These are phyloP conservation scores for Pseudoneurospora amorphoporcata DNA, from an alignment of 495 filamentous ascomycete species.

Conservation along the genomic window DNA sequence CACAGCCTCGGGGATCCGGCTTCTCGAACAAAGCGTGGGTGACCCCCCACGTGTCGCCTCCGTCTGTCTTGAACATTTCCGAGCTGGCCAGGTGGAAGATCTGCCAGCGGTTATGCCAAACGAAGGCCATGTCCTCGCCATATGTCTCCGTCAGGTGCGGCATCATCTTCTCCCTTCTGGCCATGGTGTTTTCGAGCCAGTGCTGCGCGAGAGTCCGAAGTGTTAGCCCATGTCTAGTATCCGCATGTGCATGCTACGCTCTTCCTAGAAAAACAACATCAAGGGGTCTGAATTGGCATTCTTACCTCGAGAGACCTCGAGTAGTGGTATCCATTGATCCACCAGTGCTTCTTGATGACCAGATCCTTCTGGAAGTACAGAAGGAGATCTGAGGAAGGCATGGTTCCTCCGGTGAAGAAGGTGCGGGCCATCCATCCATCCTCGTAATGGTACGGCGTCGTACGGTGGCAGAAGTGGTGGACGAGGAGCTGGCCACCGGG, in stretches of 20 bases:
- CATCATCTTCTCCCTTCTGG: constrained; percentile 45
- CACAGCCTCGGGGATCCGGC: background rate
- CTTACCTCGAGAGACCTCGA: constrained; percentile 54
- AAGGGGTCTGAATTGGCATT: background rate
- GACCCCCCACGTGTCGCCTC: constrained; percentile 54
- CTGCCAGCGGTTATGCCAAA: constrained; percentile 58
- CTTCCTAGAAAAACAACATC: background rate
- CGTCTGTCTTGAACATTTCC: constrained; percentile 51
- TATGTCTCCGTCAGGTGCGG: constrained; percentile 50
- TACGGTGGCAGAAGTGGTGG: constrained; percentile 51
- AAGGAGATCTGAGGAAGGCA: constrained; percentile 55
- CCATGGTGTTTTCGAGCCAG: constrained; percentile 45
- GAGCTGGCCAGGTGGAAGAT: constrained; percentile 60
- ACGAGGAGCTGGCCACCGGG: constrained; percentile 54
- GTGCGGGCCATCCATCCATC: constrained; percentile 62
- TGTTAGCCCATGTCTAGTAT: constrained; percentile 1
- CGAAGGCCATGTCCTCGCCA: constrained; percentile 40
- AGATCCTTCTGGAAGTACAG: constrained; percentile 56
- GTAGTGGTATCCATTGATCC: constrained; percentile 54
- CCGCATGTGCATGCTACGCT: background rate
- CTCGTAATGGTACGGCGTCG: constrained; percentile 55
- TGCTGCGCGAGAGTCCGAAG: constrained; percentile 29
- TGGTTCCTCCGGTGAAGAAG: constrained; percentile 62
- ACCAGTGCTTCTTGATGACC: constrained; percentile 50
- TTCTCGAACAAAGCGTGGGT: constrained; percentile 54